phyloP scores from a whole-genome alignment of 106 monocot genomes.

The Gastrodia elata region DNA sequence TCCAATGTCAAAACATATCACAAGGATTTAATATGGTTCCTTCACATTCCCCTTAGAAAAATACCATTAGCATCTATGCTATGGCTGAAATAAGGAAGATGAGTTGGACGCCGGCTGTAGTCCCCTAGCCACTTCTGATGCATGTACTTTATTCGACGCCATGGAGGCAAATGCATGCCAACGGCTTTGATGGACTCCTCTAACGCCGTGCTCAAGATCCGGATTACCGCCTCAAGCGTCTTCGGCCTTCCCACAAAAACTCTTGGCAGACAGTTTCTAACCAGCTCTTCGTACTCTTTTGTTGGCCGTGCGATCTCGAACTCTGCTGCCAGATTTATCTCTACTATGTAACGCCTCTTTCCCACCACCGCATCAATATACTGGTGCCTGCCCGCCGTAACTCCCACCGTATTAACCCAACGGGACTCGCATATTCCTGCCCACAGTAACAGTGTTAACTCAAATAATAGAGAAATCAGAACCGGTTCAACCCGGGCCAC shows the following conservation, averaged over 20 bases:
- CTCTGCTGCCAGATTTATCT: slow-evolving; percentile 30
- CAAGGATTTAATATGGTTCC: too few relatives aligned
- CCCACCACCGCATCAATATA: slow-evolving; percentile 47
- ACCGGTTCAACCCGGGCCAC: not conserved
- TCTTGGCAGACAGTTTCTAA: slow-evolving; percentile 26
- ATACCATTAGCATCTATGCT: not conserved
- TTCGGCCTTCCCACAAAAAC: slow-evolving; percentile 37
- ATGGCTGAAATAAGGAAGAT: too few relatives aligned
- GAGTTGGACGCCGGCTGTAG: slow-evolving; percentile 9
- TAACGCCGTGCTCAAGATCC: slow-evolving; percentile 37
- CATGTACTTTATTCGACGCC: slow-evolving; percentile 55
- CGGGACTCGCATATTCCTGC: slow-evolving; percentile 52
- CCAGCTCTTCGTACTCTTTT: slow-evolving; percentile 23
- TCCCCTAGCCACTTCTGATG: slow-evolving; percentile 48
- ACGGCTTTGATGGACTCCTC: slow-evolving; percentile 38
- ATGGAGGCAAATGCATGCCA: slow-evolving; percentile 70
- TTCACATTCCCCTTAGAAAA: not conserved
- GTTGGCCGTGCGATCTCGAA: slow-evolving; percentile 69
- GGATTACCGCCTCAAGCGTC: slow-evolving; percentile 22
- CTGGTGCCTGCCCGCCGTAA: slow-evolving; percentile 31
- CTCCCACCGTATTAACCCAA: slow-evolving; percentile 10
- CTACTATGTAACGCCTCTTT: slow-evolving; percentile 48
- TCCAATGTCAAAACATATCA: too few relatives aligned
- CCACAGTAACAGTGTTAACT: not conserved
- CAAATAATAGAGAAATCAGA: not conserved